Evolutionary conservation across 306 rosid species (phyloP).

Genomic region (Vigna hirtella): DNA sequence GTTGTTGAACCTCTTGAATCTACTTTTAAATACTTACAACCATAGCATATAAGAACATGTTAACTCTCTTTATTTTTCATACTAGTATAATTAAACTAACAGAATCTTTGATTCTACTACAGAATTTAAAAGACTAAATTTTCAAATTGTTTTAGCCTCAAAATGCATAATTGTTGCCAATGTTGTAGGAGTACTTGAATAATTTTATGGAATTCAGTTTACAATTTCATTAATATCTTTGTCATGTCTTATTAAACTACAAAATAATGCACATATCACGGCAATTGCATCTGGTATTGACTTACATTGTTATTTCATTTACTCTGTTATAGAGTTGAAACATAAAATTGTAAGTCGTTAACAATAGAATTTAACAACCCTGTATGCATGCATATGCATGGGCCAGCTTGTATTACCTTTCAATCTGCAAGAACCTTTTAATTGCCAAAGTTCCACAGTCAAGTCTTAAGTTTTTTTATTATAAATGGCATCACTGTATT

Average conservation of each 20-base stretch:
- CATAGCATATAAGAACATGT: neutral
- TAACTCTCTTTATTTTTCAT: neutral
- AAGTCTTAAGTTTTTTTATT: neutral
- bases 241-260: neutral
- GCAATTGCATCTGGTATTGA: neutral
- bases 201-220: neutral
- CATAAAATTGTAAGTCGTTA: neutral
- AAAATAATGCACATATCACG: conserved; percentile 1
- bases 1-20: neutral
- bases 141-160: conserved; percentile 8
- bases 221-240: neutral
- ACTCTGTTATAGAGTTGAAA: neutral
- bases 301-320: neutral
- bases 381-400: neutral
- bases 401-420: neutral
- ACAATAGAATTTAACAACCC: neutral
- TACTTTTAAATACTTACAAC: neutral
- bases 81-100: neutral
- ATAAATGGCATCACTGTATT: too few relatives aligned
- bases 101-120: neutral
- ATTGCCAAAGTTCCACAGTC: neutral
- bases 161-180: neutral
- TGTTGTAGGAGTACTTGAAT: neutral
- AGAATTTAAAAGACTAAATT: neutral
- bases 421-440: neutral